phyloP scores from a whole-genome alignment of 192 early-diverging fungal species.

The Coemansia sp. region DNA sequence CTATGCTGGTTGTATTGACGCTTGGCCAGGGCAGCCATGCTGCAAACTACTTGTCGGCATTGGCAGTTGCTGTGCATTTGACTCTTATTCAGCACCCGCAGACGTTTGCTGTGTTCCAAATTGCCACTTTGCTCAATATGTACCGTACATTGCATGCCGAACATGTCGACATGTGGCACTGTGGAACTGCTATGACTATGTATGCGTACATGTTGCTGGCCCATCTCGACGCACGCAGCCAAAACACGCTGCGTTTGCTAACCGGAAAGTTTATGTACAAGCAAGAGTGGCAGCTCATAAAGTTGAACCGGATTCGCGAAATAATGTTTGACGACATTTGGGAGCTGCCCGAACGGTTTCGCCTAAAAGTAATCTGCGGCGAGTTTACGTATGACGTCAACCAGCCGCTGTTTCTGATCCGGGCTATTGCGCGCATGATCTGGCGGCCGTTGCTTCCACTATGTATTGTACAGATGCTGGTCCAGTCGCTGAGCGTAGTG shows the following conservation, averaged over 20 bases:
- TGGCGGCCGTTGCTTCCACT: conserved; percentile 47
- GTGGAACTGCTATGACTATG: background rate
- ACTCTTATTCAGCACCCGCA: conserved; percentile 4
- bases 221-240: conserved; percentile 18
- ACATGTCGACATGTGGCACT: background rate
- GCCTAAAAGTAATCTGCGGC: conserved; percentile 7
- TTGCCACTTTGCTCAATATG: conserved; percentile 15
- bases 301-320: conserved; percentile 18
- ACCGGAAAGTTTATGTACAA: conserved; percentile 9
- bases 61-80: conserved; percentile 7
- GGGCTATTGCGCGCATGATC: conserved; percentile 34
- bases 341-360: conserved; percentile 26
- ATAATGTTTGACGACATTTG: conserved; percentile 24
- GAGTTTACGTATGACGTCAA: conserved; percentile 36
- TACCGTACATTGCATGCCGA: conserved; percentile 13
- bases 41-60: background rate
- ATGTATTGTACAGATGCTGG: conserved; percentile 13
- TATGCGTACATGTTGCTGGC: conserved; percentile 12
- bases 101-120: conserved; percentile 13
- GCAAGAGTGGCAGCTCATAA: conserved; percentile 28
- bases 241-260: conserved; percentile 3
- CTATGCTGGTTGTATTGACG: background rate
- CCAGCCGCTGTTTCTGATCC: conserved; percentile 39
- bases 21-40: background rate
- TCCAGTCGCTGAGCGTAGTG: conserved; percentile 2